These are phyloP conservation scores for Logfia minima DNA, from an alignment of 129 eudicot genomes.

Conservation along the genomic window DNA sequence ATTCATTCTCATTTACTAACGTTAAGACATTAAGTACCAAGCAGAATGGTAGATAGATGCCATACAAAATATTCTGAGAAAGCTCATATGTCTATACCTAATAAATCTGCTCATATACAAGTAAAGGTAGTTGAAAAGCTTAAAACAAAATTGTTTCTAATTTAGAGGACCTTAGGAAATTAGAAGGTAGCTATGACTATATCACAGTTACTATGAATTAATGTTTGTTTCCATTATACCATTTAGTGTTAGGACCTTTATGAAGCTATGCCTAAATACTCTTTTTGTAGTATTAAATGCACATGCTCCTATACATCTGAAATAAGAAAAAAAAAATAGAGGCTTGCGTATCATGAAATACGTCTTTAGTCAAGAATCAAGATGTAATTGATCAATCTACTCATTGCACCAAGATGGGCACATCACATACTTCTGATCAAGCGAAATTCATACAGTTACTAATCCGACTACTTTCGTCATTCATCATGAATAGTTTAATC, in stretches of 20 bases:
- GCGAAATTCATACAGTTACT: neutral
- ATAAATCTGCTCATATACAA: neutral
- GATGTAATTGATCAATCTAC: neutral
- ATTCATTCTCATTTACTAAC: neutral
- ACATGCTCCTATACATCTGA: neutral
- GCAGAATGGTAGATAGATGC: constrained; percentile 7
- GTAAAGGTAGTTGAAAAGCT: neutral
- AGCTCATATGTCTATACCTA: neutral
- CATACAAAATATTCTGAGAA: neutral
- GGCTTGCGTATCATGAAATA: neutral
- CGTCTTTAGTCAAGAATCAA: neutral
- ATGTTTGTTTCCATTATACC: neutral
- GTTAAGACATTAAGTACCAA: constrained; percentile 3
- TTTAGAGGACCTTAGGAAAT: no score
- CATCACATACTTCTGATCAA: neutral
- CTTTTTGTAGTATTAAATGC: neutral
- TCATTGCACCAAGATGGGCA: constrained; percentile 12
- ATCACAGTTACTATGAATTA: constrained; percentile 11
- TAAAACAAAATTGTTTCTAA: neutral
- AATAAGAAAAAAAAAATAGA: neutral
- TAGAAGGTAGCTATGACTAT: neutral
- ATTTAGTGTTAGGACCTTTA: constrained; percentile 1
- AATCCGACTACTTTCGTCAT: neutral
- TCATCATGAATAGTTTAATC: neutral
- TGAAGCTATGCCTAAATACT: constrained; percentile 4